Base-by-base conservation (phyloP, 176 grass and related monocot species). In the Areca catechu region DNA sequence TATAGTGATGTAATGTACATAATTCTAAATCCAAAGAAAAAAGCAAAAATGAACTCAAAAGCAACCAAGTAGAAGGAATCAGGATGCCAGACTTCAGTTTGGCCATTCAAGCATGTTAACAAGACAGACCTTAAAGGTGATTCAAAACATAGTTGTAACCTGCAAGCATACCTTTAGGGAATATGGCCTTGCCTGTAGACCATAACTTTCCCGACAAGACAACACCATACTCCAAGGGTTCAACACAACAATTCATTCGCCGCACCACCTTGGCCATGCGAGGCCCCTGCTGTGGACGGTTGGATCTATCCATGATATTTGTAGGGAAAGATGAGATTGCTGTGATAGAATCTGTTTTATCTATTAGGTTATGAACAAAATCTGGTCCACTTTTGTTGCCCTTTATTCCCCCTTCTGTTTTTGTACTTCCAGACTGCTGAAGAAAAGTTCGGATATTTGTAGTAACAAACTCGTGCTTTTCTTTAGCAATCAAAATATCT, bases 201-300 rank as follows among this genome's bases (percentile, higher is more conserved):
- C 92, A 97, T 63, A 69, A 55, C 12, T 66, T 90, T 70, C 86
- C 77, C 69, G 77, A 88, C 64, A 88, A 60, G 15, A 85, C 79
- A 48, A 61, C 29, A 59, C 92, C 92, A 85, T 88, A 80, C 62
- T 91, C 86, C 28, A 97, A 59, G 82, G 69, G 80, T 77, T 97
- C 92, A 65, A 91, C 92, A 20, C 50, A 74, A 24, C 68, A 88
- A 51, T 82, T 96, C 24, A 85, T 78, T 63, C 84, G 79, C 50
- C 85, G 69, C 48, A 97, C 86, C 53, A 97, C 80, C 51, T 82
- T 97, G 22, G 86, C 92, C 57, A 97, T 79, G 37, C 83, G 75
- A 75, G 92, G 92, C 50, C 86, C 86, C 69, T 71, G 81, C 22
- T 81, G 86, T 24, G 50, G 58, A 78, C 72, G 12, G 22, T 70